Base-by-base conservation (phyloP, 2,329 filamentous ascomycete species). In the Colletotrichum australisinense region DNA sequence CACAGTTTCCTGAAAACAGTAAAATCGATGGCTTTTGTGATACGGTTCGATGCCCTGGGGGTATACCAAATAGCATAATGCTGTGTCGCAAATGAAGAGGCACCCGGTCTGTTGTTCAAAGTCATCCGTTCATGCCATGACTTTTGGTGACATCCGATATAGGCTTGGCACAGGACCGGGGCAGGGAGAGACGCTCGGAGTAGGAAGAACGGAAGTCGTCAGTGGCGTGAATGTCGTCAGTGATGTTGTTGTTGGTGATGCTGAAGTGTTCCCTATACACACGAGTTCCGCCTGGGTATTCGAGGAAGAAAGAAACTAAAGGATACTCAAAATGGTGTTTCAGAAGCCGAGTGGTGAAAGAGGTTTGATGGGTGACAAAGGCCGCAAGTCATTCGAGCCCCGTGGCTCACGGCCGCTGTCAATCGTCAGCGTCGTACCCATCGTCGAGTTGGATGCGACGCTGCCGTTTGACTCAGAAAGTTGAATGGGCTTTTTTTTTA, bases 341-440 rank as follows among this genome's bases (percentile, higher is more conserved):
- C 81, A 89, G 76, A 92, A 88, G 74, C 89, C 88, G 78, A 92
- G 83, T 14, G 91, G 91, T 46, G 90, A 93, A 59, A 93, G 81
- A 55, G 91, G 91, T 80, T 91, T 90, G 78, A 93, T 92, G 5
- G 91, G 91, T 72, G 91, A 93, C 46, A 93, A 80, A 3, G 89
- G 89, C 56, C 88, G 84, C 56, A 91, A 77, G 64, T 89, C 87
- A 32, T 82, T 82, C 1, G 81, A 80, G 52, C 80, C 78, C 63
- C 80, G 77, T 52, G 78, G 81, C 9, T 85, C 83, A 53, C 79
- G 80, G 26, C 86, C 84, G 72, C 83, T 86, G 59, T 83, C 82
- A 62, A 85, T 82, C n/a, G 85, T 86, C 67, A 88, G 77, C 11
- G 83, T 85, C 16, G 86, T 86, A 42, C 87, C 85, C 32, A 83